Percentiles rank a stretch among this genome's conserved stretches.
Evolutionary conservation across 2,329 filamentous ascomycete genomes (phyloP).

Genomic region (Colletotrichum ledebouriae): DNA sequence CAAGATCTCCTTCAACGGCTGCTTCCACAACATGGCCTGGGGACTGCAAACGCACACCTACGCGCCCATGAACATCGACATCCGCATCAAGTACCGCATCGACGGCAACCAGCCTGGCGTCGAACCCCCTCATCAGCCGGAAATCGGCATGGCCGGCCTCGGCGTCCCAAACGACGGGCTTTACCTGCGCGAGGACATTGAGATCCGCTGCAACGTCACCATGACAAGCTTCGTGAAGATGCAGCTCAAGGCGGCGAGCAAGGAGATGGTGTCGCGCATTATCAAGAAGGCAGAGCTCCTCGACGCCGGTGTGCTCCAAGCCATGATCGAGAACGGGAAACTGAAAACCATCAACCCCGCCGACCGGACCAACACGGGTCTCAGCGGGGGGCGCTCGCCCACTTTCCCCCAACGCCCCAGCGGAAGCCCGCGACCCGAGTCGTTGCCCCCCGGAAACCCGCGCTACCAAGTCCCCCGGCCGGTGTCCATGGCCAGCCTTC

Average conservation of each 20-base stretch:
- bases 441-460: conserved; percentile 50
- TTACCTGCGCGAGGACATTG: conserved; percentile 78
- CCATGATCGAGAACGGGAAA: conserved; percentile 76
- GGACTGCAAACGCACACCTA: conserved; percentile 80
- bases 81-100: conserved; percentile 77
- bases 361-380: conserved; percentile 57
- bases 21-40: conserved; percentile 80
- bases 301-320: conserved; percentile 74
- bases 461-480: conserved; percentile 59
- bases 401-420: conserved; percentile 26
- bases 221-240: conserved; percentile 75
- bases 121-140: conserved; percentile 71
- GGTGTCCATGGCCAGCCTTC: conserved; percentile 46
- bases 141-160: conserved; percentile 71
- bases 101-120: conserved; percentile 76
- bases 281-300: conserved; percentile 80
- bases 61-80: conserved; percentile 74
- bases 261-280: conserved; percentile 76
- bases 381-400: conserved; percentile 40
- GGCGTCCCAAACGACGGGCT: conserved; percentile 74
- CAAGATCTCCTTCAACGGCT: conserved; percentile 77
- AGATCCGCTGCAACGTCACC: conserved; percentile 77
- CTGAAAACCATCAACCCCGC: conserved; percentile 71
- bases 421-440: conserved; percentile 44
- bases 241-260: conserved; percentile 75